These are phyloP conservation scores for Martiniozyma asiatica DNA, from an alignment of 1,139 yeast species.

Conservation along the genomic window DNA sequence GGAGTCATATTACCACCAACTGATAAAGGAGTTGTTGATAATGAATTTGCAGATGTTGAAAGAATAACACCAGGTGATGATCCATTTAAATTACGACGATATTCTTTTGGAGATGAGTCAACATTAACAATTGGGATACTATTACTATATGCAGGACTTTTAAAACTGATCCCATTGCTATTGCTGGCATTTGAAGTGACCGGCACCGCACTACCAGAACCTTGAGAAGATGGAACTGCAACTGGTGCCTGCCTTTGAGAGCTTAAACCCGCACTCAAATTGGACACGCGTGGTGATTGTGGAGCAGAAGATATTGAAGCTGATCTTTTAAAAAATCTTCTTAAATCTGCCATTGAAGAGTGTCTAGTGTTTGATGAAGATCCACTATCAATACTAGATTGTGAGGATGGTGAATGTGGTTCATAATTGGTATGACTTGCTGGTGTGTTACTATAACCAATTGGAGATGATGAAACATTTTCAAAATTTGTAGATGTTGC, in stretches of 20 bases:
- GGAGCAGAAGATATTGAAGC: slow-evolving; percentile 15
- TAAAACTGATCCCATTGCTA: slow-evolving; percentile 1
- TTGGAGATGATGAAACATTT: slow-evolving; percentile 16
- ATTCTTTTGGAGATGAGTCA: slow-evolving; percentile 9
- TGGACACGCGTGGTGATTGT: slow-evolving; percentile 30
- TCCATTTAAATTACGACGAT: slow-evolving; percentile 7
- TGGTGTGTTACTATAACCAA: slow-evolving; percentile 10
- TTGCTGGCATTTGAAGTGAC: slow-evolving; percentile 4
- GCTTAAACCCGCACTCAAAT: slow-evolving; percentile 24
- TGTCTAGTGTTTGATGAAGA: slow-evolving; percentile 28
- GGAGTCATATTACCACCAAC: slow-evolving; percentile 51
- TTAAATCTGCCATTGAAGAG: slow-evolving; percentile 68
- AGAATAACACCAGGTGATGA: slow-evolving; percentile 7
- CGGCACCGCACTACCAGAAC: not conserved
- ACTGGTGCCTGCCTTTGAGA: slow-evolving; percentile 16
- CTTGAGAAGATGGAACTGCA: slow-evolving; percentile 2
- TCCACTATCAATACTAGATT: slow-evolving; percentile 9
- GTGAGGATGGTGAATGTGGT: slow-evolving; percentile 20
- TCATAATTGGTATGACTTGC: slow-evolving; percentile 6
- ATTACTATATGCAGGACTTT: not conserved
- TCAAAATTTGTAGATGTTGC: slow-evolving; percentile 17
- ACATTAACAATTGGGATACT: not conserved
- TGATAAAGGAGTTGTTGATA: slow-evolving; percentile 8
- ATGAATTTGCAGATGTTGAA: slow-evolving; percentile 12
- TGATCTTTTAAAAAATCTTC: slow-evolving; percentile 52